A percentile compares a stretch with the other conserved stretches of the same genome.
phyloP scores from a whole-genome alignment of 495 filamentous ascomycete genomes.

The Aspergillus biplanus region DNA sequence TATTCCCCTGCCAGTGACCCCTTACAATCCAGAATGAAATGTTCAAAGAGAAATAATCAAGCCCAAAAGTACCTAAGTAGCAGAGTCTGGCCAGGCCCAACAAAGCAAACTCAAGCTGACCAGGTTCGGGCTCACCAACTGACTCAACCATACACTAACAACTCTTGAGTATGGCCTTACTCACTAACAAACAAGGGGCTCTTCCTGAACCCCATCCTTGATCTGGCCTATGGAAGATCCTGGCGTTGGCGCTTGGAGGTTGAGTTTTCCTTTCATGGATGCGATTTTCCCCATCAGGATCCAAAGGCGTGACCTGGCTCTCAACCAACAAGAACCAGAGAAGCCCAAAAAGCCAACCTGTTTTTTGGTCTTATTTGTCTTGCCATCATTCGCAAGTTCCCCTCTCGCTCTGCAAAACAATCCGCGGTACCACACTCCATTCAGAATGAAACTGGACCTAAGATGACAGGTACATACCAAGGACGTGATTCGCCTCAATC shows the following conservation, averaged over 20 bases:
- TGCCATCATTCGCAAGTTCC: background rate
- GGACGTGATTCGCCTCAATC: background rate
- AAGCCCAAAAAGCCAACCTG: no score
- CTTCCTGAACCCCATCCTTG: slow-evolving; percentile 20
- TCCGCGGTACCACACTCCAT: background rate
- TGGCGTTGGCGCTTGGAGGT: slow-evolving; percentile 17
- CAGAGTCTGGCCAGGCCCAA: background rate
- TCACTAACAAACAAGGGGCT: slow-evolving; percentile 15
- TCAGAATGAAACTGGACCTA: no score
- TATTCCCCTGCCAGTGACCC: background rate
- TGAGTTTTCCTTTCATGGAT: slow-evolving; percentile 8
- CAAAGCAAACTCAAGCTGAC: background rate
- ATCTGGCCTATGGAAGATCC: slow-evolving; percentile 25
- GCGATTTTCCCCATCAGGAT: background rate
- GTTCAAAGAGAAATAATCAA: background rate
- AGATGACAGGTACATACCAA: background rate
- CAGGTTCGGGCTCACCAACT: background rate
- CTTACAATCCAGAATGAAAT: background rate
- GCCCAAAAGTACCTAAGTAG: no score
- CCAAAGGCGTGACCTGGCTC: background rate
- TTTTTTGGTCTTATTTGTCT: background rate
- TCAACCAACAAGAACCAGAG: background rate
- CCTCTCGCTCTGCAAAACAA: background rate
- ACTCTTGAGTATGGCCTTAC: background rate
- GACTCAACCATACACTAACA: background rate